phyloP scores from a whole-genome alignment of 257 asterid species.

The Salvia splendens region DNA sequence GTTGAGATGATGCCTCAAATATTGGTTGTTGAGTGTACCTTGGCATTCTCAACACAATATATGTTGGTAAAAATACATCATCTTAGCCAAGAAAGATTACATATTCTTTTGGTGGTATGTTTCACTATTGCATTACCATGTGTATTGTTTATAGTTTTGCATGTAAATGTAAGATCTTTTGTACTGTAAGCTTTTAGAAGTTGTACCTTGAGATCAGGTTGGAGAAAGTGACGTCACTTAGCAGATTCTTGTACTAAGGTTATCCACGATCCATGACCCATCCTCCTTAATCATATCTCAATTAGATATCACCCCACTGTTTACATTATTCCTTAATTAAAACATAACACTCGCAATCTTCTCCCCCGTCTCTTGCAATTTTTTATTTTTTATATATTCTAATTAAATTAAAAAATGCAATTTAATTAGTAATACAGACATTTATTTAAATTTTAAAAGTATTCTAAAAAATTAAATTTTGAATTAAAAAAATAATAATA shows the following conservation, averaged over 20 bases:
- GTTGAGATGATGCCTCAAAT: conserved; percentile 12
- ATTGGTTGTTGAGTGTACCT: conserved; percentile 18
- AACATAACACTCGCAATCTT: too few relatives aligned
- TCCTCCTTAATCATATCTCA: too few relatives aligned
- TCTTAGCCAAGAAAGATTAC: neutral
- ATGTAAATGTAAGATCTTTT: conserved; percentile 1
- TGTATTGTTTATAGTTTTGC: neutral
- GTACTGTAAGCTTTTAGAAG: neutral
- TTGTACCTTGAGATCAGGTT: conserved; percentile 17
- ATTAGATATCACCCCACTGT: neutral
- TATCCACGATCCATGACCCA: too few relatives aligned
- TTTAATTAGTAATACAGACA: too few relatives aligned
- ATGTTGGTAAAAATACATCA: neutral
- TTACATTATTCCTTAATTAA: too few relatives aligned
- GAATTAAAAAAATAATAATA: too few relatives aligned
- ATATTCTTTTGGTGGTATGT: neutral
- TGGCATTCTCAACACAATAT: conserved; percentile 13
- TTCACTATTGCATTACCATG: neutral
- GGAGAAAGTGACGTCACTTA: neutral
- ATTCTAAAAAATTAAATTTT: too few relatives aligned
- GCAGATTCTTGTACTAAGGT: conserved; percentile 33
- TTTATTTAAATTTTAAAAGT: too few relatives aligned
- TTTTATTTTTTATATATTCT: too few relatives aligned
- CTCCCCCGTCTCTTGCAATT: too few relatives aligned
- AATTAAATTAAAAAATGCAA: too few relatives aligned